These are phyloP conservation scores for Exophiala oligosperma DNA, from an alignment of 2,329 filamentous ascomycete species.

Conservation along the genomic window DNA sequence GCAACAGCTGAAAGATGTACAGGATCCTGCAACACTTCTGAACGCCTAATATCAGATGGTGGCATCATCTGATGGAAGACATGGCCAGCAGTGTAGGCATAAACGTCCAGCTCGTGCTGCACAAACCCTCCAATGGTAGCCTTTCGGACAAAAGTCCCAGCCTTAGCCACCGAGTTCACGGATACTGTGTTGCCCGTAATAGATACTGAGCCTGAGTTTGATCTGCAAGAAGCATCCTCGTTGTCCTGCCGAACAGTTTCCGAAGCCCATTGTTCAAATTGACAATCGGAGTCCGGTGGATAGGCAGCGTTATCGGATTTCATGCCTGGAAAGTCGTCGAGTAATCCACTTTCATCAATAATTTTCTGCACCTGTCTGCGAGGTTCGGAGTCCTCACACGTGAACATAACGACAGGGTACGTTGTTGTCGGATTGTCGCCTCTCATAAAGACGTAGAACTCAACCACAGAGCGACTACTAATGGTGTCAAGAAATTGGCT, in stretches of 20 bases:
- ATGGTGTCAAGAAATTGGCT: background rate
- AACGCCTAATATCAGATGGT: background rate
- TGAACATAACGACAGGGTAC: background rate
- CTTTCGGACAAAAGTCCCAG: too few species aligned
- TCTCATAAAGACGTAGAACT: background rate
- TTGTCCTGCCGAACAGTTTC: background rate
- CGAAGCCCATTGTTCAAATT: background rate
- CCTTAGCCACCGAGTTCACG: background rate
- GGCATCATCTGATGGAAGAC: background rate
- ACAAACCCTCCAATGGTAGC: slow-evolving; percentile 4
- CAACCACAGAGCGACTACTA: background rate
- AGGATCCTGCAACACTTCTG: background rate
- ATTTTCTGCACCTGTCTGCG: background rate
- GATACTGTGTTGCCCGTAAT: background rate
- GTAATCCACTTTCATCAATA: background rate
- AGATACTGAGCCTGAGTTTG: background rate
- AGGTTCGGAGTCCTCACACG: background rate
- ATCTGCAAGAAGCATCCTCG: background rate
- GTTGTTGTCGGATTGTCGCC: background rate
- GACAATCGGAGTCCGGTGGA: background rate
- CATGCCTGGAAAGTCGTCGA: background rate
- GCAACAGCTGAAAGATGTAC: background rate
- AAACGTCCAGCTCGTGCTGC: background rate
- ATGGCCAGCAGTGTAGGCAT: slow-evolving; percentile 2
- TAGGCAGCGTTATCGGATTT: background rate